Evolutionary conservation across 495 filamentous ascomycete species (phyloP), one percentile per base, ranked within the genome.

Genomic region (Penicillium lagena): DNA sequence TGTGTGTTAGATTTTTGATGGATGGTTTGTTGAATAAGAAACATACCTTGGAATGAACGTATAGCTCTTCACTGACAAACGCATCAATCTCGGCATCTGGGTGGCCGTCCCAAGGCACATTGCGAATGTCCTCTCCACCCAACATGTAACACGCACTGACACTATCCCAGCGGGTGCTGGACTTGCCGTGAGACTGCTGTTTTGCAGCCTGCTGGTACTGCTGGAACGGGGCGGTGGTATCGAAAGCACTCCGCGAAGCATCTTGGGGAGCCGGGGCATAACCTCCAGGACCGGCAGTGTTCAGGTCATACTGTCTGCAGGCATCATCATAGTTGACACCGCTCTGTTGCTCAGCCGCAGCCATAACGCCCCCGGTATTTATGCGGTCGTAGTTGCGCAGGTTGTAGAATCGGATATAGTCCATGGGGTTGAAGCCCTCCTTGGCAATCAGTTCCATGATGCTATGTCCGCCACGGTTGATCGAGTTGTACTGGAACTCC

Each of bases 381-480:
- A 97, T 87, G 10, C 89, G 83, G 58, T 97, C 91, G 60, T 93
- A 96, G 60, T 82, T 95, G 35, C 91, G 80, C 11, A 97, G 74
- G 63, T 97, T 97, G 71, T 95, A 97, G 71, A 96, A 97, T 27
- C 86, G 78, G 54, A 97, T 94, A 64, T 95, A 96, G 11, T 86
- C 73, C 57, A 80, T 79, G 0, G 81, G 79, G 45, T 89, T 76
- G 42, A 87, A 77, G 0, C 90, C 90, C 32, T 77, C 78, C 49
- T 80, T 79, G 39, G 75, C 73, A 43, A 95, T 76, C 14, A 73
- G 60, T 64, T 95, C 89, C 69, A 94, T 84, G 49, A 96, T 96
- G 52, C 83, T 89, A 64, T 85, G 70, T 2, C 88, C 89, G 29
- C 87, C 87, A n/a, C 93, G 80, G 64, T 83, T 90, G 68, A 97